Base-by-base conservation (phyloP, 352 stramenopile genomes). In the Phytophthora niederhauseri region DNA sequence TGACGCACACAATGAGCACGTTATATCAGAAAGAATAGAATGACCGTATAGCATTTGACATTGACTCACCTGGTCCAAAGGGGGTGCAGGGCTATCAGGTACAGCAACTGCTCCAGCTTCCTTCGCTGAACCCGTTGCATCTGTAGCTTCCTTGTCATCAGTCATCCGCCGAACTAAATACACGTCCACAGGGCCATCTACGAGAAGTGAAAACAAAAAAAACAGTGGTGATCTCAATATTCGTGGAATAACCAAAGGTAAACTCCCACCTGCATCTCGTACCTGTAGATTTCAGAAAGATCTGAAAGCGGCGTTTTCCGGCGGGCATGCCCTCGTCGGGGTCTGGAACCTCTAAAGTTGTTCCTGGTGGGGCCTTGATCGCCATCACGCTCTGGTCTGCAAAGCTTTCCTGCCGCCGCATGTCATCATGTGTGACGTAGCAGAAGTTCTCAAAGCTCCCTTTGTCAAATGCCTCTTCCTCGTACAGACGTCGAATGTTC, bases 321-420 rank as follows among this genome's bases (percentile, higher is more conserved):
- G 71, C 73, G 17, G 85, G 77, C 89, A 98, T 98, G n/a, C 91
- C 94, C 77, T 98, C 91, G 58, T 98, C 93, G 6, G 94, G 94
- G 68, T 98, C 90, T 15, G 95, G 96, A 5, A 98, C 94, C 75
- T 98, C 96, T 43, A 99, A 78, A 45, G 89, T 98, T 52, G 96
- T 98, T 45, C 96, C 95, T 6, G 92, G 79, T 20, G 96, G 96
- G 43, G 95, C 94, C 64, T 96, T 97, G 64, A 99, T 97, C 19
- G 93, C 96, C 89, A 99, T 97, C 17, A 98, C 91, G 49, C 89
- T 96, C 63, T 97, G 90, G 45, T 95, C 87, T 20, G 78, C 73
- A 68, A 96, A 95, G 57, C 85, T 95, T 14, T 91, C 81, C 59
- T 98, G 73, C 22, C 74, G 80, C 49, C 87, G 75, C 77, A 98